Percentiles rank a stretch among this genome's conserved stretches.
phyloP scores from a whole-genome alignment of 2,329 filamentous ascomycete genomes.

The Fusarium equiseti region DNA sequence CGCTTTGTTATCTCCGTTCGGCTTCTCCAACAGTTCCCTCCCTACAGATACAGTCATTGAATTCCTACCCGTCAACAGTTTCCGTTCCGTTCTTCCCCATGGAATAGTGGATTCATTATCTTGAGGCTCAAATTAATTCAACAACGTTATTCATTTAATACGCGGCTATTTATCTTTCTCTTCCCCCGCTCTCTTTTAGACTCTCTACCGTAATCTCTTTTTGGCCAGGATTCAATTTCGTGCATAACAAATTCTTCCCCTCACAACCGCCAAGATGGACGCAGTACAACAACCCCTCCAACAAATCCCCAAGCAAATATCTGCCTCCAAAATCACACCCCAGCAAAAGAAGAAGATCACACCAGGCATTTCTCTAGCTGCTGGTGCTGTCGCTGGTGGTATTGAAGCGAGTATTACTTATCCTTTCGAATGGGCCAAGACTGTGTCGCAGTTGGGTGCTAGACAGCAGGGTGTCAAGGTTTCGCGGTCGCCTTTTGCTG shows the following conservation, averaged over 20 bases:
- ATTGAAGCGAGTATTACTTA: constrained; percentile 67
- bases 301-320: background rate
- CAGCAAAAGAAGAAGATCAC: constrained; percentile 41
- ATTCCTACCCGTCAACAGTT: background rate
- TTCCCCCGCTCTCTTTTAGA: background rate
- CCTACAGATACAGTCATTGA: no score
- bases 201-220: background rate
- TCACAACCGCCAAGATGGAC: constrained; percentile 18
- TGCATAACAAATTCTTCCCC: background rate
- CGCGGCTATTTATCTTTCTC: background rate
- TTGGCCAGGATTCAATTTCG: background rate
- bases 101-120: background rate
- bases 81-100: background rate
- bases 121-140: background rate
- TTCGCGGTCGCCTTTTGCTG: constrained; percentile 66
- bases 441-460: constrained; percentile 66
- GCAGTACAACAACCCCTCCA: constrained; percentile 6
- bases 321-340: background rate
- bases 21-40: background rate
- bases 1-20: background rate
- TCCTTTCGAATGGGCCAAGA: constrained; percentile 77
- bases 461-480: background rate
- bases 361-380: constrained; percentile 60
- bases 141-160: background rate
- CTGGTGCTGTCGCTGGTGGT: constrained; percentile 65